Evolutionary conservation across 305 asterid species (phyloP).

Genomic region (Ajuga reptans): DNA sequence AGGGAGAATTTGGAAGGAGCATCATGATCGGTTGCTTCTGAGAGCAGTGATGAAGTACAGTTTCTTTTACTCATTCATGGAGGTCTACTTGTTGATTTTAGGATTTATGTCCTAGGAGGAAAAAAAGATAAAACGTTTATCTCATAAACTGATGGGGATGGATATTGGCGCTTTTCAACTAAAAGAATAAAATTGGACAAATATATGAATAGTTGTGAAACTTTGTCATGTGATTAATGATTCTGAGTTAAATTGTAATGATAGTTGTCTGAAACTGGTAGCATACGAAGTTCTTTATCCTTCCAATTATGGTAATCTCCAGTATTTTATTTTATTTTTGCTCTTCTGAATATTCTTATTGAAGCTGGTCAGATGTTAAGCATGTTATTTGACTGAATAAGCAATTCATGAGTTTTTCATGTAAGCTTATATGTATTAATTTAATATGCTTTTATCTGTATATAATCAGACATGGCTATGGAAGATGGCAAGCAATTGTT

Average conservation of each 20-base stretch:
- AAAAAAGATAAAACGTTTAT: conserved; percentile 8
- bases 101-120: conserved; percentile 11
- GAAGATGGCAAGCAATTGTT: conserved; percentile 97
- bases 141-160: neutral
- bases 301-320: conserved; percentile 7
- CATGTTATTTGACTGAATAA: conserved; percentile 10
- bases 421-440: conserved; percentile 2
- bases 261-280: conserved; percentile 13
- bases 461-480: conserved; percentile 82
- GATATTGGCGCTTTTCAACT: neutral
- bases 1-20: conserved; percentile 86
- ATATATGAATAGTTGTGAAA: neutral
- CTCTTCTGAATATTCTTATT: conserved; percentile 10
- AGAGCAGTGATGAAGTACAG: conserved; percentile 75
- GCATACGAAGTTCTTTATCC: conserved; percentile 3
- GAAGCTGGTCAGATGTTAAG: conserved; percentile 4
- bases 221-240: neutral
- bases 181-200: neutral
- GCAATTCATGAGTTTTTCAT: conserved; percentile 4
- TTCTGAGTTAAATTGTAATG: conserved; percentile 17
- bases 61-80: conserved; percentile 14
- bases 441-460: conserved; percentile 20
- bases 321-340: neutral
- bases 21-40: conserved; percentile 69
- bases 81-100: conserved; percentile 3